Evolutionary conservation across 768 basidiomycete species (phyloP), one percentile per base, ranked within the genome.

Genomic region (Antrodiella citrinella): DNA sequence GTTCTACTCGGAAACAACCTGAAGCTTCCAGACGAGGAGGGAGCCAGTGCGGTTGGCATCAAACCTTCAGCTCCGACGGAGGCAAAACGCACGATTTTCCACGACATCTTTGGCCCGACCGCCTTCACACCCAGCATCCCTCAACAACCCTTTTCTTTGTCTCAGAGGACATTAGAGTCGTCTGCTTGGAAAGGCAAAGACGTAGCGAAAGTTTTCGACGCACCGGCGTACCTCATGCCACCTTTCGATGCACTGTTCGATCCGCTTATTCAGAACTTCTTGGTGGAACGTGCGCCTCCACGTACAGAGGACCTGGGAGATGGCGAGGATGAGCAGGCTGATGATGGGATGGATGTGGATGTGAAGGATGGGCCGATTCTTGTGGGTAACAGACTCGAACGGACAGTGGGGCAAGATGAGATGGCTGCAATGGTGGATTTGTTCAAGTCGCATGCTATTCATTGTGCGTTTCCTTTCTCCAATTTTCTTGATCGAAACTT

Each of bases 61-160:
- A 61, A 51, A 45, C 59, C 62, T 44, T 60, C 59, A 19, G 52
- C 60, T 9, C 35, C 51, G 30, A 7, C 30, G 7, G 61, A 60
- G 4, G 62, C 64, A 20, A 71, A 60, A 54, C 70, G 73, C 51
- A 86, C 89, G 5, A 70, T 96, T 4, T 91, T 94, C 68, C 86
- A 91, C 64, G 91, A 94, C 60, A 88, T 94, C 60, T 96, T 95
- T 61, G 93, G 93, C 35, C 71, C 78, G 51, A 79, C 88, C 41
- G 85, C 86, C 2, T 81, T 92, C 57, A 9, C 41, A 5, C 9
- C 41, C 7, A 7, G 9, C 41, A 5, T 18, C 9, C n/a, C 21
- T 9, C 41, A 7, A 5, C 30, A 7, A 7, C 30, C 30, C 30
- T 15, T 35, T 15, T 7, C 30, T 15, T 15, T 7, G 7, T 54